A percentile compares a stretch with the other conserved stretches of the same genome.
Evolutionary conservation across 345 rosid genomes (phyloP).

Genomic region (Ceriops zippeliana): DNA sequence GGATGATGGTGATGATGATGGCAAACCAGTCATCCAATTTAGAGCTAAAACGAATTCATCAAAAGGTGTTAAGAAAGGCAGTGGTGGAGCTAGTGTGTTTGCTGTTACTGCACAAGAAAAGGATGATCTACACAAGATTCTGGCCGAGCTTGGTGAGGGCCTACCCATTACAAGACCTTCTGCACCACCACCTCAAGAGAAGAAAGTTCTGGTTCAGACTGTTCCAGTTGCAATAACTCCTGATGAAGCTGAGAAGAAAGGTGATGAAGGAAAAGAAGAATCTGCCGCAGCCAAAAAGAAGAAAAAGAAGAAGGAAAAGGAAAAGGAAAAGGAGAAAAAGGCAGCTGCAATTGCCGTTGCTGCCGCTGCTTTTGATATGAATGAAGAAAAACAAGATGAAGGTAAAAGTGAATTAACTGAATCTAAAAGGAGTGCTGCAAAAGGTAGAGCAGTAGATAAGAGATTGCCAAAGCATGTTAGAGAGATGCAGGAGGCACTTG

Average conservation of each 20-base stretch:
- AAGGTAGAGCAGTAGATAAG: constrained; percentile 75
- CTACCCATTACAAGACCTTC: constrained; percentile 31
- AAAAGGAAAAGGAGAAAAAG: constrained; percentile 73
- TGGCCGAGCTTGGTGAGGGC: constrained; percentile 54
- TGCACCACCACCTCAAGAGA: constrained; percentile 42
- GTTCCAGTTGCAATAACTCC: constrained; percentile 37
- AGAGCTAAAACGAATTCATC: too few species aligned
- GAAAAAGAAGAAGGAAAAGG: constrained; percentile 81
- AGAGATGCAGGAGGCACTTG: constrained; percentile 92
- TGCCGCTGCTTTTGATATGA: constrained; percentile 30
- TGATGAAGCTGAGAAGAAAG: constrained; percentile 57
- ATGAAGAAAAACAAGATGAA: constrained; percentile 51
- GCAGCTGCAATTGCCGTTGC: constrained; percentile 40
- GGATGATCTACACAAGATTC: constrained; percentile 40
- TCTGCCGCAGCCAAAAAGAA: constrained; percentile 86
- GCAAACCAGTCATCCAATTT: too few species aligned
- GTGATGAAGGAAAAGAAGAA: constrained; percentile 58
- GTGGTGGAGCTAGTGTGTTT: too few species aligned
- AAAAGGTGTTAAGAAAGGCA: too few species aligned
- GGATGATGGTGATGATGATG: too few species aligned
- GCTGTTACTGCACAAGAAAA: too few species aligned
- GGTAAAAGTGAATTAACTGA: constrained; percentile 41
- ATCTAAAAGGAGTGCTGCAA: constrained; percentile 63
- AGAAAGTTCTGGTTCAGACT: constrained; percentile 44
- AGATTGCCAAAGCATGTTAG: constrained; percentile 87